phyloP scores from a whole-genome alignment of 2,329 filamentous ascomycete genomes.

The Fusarium goolgardi region DNA sequence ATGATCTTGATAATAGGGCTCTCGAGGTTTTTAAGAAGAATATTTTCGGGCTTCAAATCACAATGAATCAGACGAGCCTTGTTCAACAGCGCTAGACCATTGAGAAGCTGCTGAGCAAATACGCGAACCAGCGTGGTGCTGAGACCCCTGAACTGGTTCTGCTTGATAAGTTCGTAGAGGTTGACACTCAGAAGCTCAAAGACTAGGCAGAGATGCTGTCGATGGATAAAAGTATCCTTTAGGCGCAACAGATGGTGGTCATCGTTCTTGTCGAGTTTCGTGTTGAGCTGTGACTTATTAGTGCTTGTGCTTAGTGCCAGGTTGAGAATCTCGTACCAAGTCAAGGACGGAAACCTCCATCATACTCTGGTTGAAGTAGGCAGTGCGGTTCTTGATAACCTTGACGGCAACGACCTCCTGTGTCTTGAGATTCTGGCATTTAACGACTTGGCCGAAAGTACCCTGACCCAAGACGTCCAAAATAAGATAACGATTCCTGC shows the following conservation, averaged over 20 bases:
- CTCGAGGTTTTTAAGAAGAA: conserved; percentile 95
- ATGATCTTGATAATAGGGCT: conserved; percentile 99
- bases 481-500: conserved; percentile 94
- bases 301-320: conserved; percentile 11
- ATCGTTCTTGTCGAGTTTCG: conserved; percentile 98
- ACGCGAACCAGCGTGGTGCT: conserved; percentile 97
- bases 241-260: conserved; percentile 94
- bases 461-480: conserved; percentile 96
- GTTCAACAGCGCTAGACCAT: conserved; percentile 90
- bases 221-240: conserved; percentile 98
- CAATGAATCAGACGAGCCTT: conserved; percentile 98
- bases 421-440: conserved; percentile 98
- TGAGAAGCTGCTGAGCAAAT: conserved; percentile 95
- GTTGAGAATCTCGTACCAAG: conserved; percentile 69
- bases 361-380: conserved; percentile 99
- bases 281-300: conserved; percentile 77
- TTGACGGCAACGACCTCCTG: conserved; percentile 99
- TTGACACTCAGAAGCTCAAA: conserved; percentile 98
- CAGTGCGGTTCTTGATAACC: conserved; percentile 98
- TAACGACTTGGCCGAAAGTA: conserved; percentile 98
- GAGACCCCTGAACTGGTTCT: conserved; percentile 97
- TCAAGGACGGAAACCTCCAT: conserved; percentile 99
- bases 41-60: conserved; percentile 98
- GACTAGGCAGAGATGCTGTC: conserved; percentile 94
- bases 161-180: conserved; percentile 98